phyloP scores from a whole-genome alignment of 257 asterid genomes.

The Cinchona pubescens region DNA sequence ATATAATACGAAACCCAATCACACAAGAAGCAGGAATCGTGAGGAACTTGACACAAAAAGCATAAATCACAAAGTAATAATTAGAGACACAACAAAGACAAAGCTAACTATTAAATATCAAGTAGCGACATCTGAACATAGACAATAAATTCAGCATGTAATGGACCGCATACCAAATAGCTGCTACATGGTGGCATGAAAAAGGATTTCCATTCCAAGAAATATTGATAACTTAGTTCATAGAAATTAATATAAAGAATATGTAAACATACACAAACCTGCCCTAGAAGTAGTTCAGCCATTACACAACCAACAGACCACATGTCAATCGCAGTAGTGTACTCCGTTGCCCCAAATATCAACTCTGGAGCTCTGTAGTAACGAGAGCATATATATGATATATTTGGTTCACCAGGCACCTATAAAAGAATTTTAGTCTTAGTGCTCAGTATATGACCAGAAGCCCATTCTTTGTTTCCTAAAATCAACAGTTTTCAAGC shows the following conservation, averaged over 20 bases:
- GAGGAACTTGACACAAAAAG: neutral
- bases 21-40: neutral
- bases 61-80: neutral
- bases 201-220: neutral
- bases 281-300: constrained; percentile 89
- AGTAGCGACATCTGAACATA: neutral
- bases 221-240: neutral
- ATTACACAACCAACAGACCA: constrained; percentile 98
- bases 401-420: constrained; percentile 94
- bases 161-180: neutral
- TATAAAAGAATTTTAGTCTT: constrained; percentile 19
- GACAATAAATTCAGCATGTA: neutral
- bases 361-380: constrained; percentile 93
- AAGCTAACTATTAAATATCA: neutral
- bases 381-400: constrained; percentile 90
- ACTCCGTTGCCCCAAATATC: constrained; percentile 91
- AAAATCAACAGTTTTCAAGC: neutral
- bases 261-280: constrained; percentile 35
- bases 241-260: neutral
- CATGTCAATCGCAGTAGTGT: constrained; percentile 87
- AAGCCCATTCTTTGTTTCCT: neutral
- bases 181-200: neutral
- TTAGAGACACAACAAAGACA: neutral
- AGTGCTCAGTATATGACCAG: neutral
- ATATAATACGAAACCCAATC: too few species aligned